Evolutionary conservation across 352 stramenopile genomes (phyloP), one percentile per base, ranked within the genome.

Genomic region (Pythium chondricola): DNA sequence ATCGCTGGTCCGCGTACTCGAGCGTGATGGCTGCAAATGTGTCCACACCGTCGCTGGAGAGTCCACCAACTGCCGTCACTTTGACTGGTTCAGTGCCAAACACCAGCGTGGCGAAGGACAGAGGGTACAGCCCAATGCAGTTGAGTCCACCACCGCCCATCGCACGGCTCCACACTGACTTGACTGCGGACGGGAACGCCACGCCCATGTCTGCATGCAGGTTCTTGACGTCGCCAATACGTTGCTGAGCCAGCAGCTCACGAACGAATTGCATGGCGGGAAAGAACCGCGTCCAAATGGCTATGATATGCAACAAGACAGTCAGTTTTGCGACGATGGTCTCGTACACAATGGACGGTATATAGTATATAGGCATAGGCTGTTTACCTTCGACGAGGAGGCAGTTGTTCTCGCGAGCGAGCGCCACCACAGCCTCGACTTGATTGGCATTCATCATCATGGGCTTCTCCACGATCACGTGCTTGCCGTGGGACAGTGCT

Each of bases 401-500:
- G 14, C 85, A 56, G 3, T 83, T 61, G 33, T 86, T 85, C 43
- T 75, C 56, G 22, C 69, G 33, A 1, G 83, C 82, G 3, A 88
- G 48, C 2, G 56, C 48, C 22, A 85, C 70, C 18, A 93, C 59
- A 30, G 77, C 71, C 18, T 72, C 39, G 6, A 79, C 83, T 63
- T 98, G 82, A 8, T 63, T 38, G 36, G 60, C 49, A 48, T 95
- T 84, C 85, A 97, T 84, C n/a, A 82, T 74, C 72, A 97, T 93
- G 9, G 89, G 92, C 58, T 98, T 98, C 61, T 98, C 91, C 29
- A 97, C 74, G 16, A 98, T 58, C 25, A 96, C 83, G 65, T 97
- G 85, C 61, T 97, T 98, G 44, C 75, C 74, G 43, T 85, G 70
- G 16, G 66, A 56, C 0, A 98, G 55, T 17, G 83, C 91, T 46